Evolutionary conservation across 306 rosid species (phyloP), one percentile per base, ranked within the genome.

Genomic region (Trifolium subterraneum): DNA sequence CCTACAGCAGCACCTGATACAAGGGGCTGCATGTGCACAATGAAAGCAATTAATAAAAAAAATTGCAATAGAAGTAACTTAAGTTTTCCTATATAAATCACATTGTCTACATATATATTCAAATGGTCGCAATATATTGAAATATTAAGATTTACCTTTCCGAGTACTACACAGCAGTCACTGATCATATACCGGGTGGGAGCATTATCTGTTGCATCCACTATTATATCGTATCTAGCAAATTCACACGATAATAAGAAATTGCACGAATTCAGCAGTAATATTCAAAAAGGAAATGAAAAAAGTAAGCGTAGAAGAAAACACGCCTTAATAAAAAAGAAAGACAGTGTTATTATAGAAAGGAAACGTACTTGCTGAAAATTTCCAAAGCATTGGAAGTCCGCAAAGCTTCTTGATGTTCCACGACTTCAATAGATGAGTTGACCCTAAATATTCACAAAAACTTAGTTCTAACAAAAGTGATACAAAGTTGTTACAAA

Each of bases 1-100:
- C 99, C 99, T 54, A 94, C 60, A 0, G 99, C 99, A 52, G 97
- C 99, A 81, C 99, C 99, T 59, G 97, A 94, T 58, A 94, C 99
- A 68, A 94, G 97, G 81, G 99, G 97, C 99, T 94, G 93, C 88
- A 84, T 33, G 47, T 52, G 45, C 60, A 59, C 61, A 85, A 86
- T 0, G 8, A 18, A 29, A 69, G 25, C 81, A 76, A 77, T 81
- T 73, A 87, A 31, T 71, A 68, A 27, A 68, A 68, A 10, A 27
- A 19, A 19, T 6, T 55, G 36, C 45, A 29, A 8, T 42, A 18
- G 27, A 45, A 52, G 39, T 42, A 31, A 54, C 73, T 39, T 60
- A 36, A 60, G 13, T 18, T 79, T 66, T 68, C 47, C 31, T 7
- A 72, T 7, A 72, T 36, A 70, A 61, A 42, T 61, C 51, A 66